Evolutionary conservation across 2,329 filamentous ascomycete species (phyloP), one percentile per base, ranked within the genome.

Genomic region (Sporothrix pseudoabietina): DNA sequence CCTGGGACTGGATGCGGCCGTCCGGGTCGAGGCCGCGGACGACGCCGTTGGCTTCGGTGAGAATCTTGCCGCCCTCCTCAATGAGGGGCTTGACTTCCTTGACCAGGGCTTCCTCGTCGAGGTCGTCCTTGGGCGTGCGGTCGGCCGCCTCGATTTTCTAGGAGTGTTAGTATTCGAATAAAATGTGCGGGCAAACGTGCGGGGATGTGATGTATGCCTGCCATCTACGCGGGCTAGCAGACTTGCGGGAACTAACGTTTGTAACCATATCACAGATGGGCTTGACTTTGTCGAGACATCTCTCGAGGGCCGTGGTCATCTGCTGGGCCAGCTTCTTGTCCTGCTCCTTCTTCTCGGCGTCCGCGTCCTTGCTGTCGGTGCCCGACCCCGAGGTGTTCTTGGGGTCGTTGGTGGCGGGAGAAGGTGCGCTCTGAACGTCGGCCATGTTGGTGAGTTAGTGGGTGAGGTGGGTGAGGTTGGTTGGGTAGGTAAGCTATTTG

Each of bases 11-110:
- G 80, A 97, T 97, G 76, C 90, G 90, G 47, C 94, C 94, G 79
- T 97, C 94, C 0, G 94, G 94, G 78, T 98, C 94, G 70, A 97
- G 89, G 7, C 92, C 94, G 47, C 94, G 93, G 78, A 97, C 93
- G 8, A 91, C 87, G 71, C 94, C 94, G 79, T 97, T 96, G 82
- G 92, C 91, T 82, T 97, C 94, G 77, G 91, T 90, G 16, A 98
- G 87, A 79, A 97, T 94, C 77, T 89, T 90, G 71, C 90, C 88
- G 66, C 91, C 94, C 81, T 97, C 92, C 81, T 97, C 94, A 79
- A 98, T 93, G 16, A 97, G 87, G 0, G 94, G 94, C 82, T 91
- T 93, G 78, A 97, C 93, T 73, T 94, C 88, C 80, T 92, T 89
- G 79, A 98, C 94, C 5, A 97, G 89, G 77, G 92, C 88, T 79